Evolutionary conservation across 1,139 yeast genomes (phyloP), one percentile per base, ranked within the genome.

Genomic region (Blastobotrys capitulatus): DNA sequence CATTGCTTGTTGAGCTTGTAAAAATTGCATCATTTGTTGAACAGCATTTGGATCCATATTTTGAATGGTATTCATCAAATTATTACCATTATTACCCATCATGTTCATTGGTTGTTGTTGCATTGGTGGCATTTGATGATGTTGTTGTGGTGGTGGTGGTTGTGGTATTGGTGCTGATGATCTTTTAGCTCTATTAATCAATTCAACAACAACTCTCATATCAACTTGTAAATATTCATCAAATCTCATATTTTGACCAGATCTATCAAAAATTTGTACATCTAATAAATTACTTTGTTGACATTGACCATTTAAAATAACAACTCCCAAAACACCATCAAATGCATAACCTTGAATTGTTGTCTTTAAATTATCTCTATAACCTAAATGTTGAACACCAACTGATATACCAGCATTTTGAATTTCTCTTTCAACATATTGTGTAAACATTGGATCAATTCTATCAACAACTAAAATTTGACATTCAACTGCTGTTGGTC

Each of bases 161-260:
- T 19, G 39, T 2, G 10, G 40, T 3, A 3, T 18, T 13, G 8
- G 32, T 6, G 6, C 6, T 12, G 39, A 36, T 16, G 59, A 46
- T 16, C 54, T 54, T 50, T 60, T 59, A 52, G 65, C 53, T 47
- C 68, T 59, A 53, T 60, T 55, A 45, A 68, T 52, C 54, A 74
- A 63, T 53, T 82, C 80, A 9, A 82, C 76, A 0, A 90, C 92
- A 34, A 79, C 82, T 38, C 79, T 79, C 4, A 81, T 72, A 7
- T 82, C 82, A 19, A 87, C 74, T 49, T 78, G 78, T 5, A 85
- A 76, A 61, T 88, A 89, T 61, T 89, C 96, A 60, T 87, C 95
- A 64, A 85, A 89, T 57, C 82, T 80, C 31, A 89, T 79, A 1
- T 80, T 80, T 39, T 71, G 72, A n/a, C 88, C 89, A 0, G 79